Base-by-base conservation (phyloP, 352 stramenopile species). In the Phytophthora citrophthora region DNA sequence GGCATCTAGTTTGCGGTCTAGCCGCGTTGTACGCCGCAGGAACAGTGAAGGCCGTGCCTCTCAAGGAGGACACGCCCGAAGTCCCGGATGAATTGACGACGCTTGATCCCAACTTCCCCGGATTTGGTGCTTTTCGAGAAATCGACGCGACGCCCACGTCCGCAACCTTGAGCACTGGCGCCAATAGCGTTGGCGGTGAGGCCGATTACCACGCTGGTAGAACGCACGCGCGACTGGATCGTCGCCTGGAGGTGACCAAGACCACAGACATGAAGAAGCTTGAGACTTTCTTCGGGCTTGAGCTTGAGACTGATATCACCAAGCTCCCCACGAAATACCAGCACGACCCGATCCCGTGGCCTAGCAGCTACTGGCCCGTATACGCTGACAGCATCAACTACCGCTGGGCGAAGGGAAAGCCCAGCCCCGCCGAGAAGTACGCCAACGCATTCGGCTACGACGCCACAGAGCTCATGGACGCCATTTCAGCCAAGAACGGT, bases 371-470 rank as follows among this genome's bases (percentile, higher is more conserved):
- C 65, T 92, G 83, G 83, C 81, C 83, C 1, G 54, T 76, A 46
- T 89, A 77, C 54, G 66, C 72, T 15, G 81, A 91, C 66, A 80
- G 79, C 39, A 83, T 91, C 59, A 90, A 90, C 49, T 83, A 79
- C 61, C 48, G 54, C 27, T 91, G 80, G 80, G 34, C 54, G 3
- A 72, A 76, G 20, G 53, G 47, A 24, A 54, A 68, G 34, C 62
- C 63, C 15, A 85, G 79, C 49, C 65, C 79, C 6, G 63, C 77
- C 0, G 77, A 86, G 43, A 85, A 85, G 64, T 88, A 88, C 61
- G 79, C 75, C 11, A 64, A 39, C 5, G 65, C 74, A 29, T 88
- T 86, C 51, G 72, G 77, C 2, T 70, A 83, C 55, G 77, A 88
- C 45, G 43, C 49, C 9, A 63, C 60, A 15, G 32, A 46, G 3